Percentiles rank a stretch among this genome's conserved stretches.
Conservation (phyloP, 768 basidiomycete genomes). For the Russula sp. region DNA sequence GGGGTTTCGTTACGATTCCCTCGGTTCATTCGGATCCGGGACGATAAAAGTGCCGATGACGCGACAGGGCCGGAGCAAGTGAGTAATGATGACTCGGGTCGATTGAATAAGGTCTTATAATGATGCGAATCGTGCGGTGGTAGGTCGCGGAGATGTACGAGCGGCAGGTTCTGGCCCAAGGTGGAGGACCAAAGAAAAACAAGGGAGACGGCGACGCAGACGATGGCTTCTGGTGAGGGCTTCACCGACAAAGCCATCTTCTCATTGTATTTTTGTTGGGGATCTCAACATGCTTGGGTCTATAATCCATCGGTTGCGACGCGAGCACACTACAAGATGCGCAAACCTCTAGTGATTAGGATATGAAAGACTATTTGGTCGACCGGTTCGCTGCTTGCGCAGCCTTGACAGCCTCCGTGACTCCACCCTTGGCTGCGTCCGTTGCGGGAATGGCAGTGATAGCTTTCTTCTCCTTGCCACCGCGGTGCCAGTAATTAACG, state of each 20-base stretch:
- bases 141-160: conserved; percentile 95
- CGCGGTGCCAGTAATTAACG: conserved; percentile 84
- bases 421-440: conserved; percentile 34
- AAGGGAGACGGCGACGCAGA: conserved; percentile 56
- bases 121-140: conserved; percentile 14
- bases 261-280: neutral
- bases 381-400: conserved; percentile 25
- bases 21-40: conserved; percentile 84
- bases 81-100: conserved; percentile 23
- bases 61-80: conserved; percentile 93
- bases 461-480: conserved; percentile 70
- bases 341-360: conserved; percentile 14
- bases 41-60: conserved; percentile 90
- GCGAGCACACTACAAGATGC: neutral
- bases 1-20: conserved; percentile 97
- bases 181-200: conserved; percentile 62
- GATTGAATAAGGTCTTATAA: conserved; percentile 9
- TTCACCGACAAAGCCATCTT: neutral
- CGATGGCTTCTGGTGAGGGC: conserved; percentile 68
- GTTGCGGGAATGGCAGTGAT: conserved; percentile 14
- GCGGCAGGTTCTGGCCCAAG: conserved; percentile 77
- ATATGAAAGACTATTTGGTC: conserved; percentile 19
- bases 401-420: conserved; percentile 47
- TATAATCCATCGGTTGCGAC: neutral
- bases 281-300: conserved; percentile 3